A percentile compares a stretch with the other conserved stretches of the same genome.
Evolutionary conservation across 768 basidiomycete genomes (phyloP).

Genomic region (Phylloporus sp.): DNA sequence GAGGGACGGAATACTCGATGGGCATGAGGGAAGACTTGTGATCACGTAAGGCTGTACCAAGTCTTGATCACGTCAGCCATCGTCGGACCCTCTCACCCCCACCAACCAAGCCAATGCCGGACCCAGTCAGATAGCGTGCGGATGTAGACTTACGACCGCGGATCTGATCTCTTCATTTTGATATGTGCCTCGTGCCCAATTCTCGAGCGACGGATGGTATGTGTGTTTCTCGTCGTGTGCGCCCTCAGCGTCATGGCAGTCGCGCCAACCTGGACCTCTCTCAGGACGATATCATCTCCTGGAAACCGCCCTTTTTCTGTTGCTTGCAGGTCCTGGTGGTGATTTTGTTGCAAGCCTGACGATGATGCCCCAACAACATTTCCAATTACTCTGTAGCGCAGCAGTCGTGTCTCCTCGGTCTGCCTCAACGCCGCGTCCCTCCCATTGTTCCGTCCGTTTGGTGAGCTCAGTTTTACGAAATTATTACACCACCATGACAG

Average conservation of each 20-base stretch:
- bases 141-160: slow-evolving; percentile 28
- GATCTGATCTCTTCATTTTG: slow-evolving; percentile 26
- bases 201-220: slow-evolving; percentile 1
- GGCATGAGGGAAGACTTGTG: slow-evolving; percentile 20
- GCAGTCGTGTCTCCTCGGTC: slow-evolving; percentile 7
- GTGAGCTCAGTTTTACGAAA: slow-evolving; percentile 31
- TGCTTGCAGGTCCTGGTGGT: neutral
- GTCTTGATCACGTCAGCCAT: too few relatives aligned
- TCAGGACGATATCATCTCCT: neutral
- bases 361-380: slow-evolving; percentile 11
- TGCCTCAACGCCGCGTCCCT: slow-evolving; percentile 11
- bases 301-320: neutral
- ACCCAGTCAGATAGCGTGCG: slow-evolving; percentile 14
- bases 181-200: slow-evolving; percentile 25
- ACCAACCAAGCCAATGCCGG: slow-evolving; percentile 20
- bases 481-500: slow-evolving; percentile 27
- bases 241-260: neutral
- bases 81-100: too few relatives aligned
- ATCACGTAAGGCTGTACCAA: slow-evolving; percentile 33
- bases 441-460: slow-evolving; percentile 16
- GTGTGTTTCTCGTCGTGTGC: slow-evolving; percentile 10
- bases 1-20: slow-evolving; percentile 27
- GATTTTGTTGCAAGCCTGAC: neutral
- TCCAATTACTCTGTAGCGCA: slow-evolving; percentile 14
- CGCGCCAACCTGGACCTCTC: neutral